phyloP scores from a whole-genome alignment of 495 filamentous ascomycete genomes.

The Acidomyces sp. region DNA sequence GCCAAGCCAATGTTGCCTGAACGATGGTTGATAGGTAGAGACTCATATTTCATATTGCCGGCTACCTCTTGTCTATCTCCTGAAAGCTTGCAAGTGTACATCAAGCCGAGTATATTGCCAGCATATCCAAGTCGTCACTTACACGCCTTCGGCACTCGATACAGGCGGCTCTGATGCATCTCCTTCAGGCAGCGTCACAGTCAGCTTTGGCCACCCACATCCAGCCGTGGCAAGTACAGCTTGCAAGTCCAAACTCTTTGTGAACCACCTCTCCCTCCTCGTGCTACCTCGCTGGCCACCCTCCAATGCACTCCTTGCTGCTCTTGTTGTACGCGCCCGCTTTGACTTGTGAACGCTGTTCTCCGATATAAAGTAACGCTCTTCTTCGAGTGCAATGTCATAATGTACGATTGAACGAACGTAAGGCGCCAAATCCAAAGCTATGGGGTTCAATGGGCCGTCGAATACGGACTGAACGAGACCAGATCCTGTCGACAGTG shows the following conservation, averaged over 20 bases:
- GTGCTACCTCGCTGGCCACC: slow-evolving; percentile 60
- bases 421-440: slow-evolving; percentile 71
- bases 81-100: too few relatives aligned
- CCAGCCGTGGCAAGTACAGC: slow-evolving; percentile 56
- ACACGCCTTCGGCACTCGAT: slow-evolving; percentile 2
- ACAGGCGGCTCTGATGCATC: background rate
- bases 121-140: slow-evolving; percentile 1
- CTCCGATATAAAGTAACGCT: slow-evolving; percentile 48
- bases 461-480: slow-evolving; percentile 54
- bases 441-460: slow-evolving; percentile 46
- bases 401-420: slow-evolving; percentile 66
- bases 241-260: slow-evolving; percentile 46
- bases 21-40: too few relatives aligned
- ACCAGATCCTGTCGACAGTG: slow-evolving; percentile 26
- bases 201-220: slow-evolving; percentile 38
- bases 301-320: slow-evolving; percentile 70
- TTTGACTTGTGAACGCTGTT: slow-evolving; percentile 40
- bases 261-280: slow-evolving; percentile 68
- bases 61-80: too few relatives aligned
- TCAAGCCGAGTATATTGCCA: background rate
- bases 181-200: background rate
- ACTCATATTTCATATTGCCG: too few relatives aligned
- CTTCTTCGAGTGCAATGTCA: slow-evolving; percentile 54
- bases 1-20: too few relatives aligned
- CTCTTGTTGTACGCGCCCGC: slow-evolving; percentile 59